Evolutionary conservation across 345 rosid genomes (phyloP).

Genomic region (Gossypium arboreum): DNA sequence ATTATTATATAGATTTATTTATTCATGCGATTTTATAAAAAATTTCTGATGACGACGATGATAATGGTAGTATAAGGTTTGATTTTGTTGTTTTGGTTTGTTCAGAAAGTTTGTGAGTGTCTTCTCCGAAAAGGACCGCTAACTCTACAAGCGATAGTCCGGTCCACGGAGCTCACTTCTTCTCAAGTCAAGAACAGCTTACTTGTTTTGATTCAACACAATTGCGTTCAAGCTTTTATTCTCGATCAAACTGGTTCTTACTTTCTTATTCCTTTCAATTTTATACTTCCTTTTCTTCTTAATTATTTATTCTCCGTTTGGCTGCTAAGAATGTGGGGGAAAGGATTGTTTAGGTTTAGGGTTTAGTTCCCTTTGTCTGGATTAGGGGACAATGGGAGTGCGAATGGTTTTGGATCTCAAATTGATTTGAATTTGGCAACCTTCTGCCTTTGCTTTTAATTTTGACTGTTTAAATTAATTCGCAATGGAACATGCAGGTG

Average conservation of each 20-base stretch:
- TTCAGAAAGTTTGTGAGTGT: conserved; percentile 82
- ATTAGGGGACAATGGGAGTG: neutral
- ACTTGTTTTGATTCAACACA: conserved; percentile 8
- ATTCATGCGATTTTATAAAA: neutral
- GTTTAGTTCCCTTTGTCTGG: neutral
- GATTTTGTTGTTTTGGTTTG: neutral
- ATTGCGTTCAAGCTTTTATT: conserved; percentile 57
- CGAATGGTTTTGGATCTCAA: neutral
- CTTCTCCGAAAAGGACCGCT: conserved; percentile 67
- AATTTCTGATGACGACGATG: neutral
- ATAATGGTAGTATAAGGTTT: neutral
- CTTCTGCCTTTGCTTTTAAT: neutral
- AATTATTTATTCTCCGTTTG: neutral
- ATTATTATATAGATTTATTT: neutral
- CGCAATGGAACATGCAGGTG: conserved; percentile 32
- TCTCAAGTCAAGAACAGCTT: conserved; percentile 58
- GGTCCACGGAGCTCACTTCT: conserved; percentile 39
- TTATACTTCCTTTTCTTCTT: neutral
- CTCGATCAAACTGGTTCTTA: conserved; percentile 39
- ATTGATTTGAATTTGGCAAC: neutral
- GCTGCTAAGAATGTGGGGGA: neutral
- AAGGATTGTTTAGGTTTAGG: neutral
- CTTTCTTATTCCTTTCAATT: neutral
- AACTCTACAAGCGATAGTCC: conserved; percentile 39
- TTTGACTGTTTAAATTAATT: neutral